Conservation (phyloP, 139 green algal genomes). For the Raphidocelis subcapitata region DNA sequence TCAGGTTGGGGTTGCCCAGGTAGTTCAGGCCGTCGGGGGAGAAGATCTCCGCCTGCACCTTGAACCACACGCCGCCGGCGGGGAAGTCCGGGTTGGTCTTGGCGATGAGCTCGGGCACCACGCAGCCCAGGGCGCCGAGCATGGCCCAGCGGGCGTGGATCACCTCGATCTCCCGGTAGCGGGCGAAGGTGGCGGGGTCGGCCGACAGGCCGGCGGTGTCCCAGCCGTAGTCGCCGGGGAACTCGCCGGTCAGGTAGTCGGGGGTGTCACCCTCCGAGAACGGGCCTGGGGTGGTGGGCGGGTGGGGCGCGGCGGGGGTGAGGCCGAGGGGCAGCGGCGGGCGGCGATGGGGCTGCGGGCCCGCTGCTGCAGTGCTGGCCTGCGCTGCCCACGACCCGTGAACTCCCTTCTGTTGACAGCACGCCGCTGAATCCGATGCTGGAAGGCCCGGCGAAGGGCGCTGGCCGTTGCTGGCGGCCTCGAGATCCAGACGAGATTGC, state of each 20-base stretch:
- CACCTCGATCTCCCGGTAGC: conserved; percentile 61
- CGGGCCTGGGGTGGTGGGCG: conserved; percentile 41
- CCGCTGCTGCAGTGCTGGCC: too few species aligned
- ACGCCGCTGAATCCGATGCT: too few species aligned
- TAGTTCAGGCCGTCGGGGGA: conserved; percentile 48
- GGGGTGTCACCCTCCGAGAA: conserved; percentile 74
- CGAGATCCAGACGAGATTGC: too few species aligned
- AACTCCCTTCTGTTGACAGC: too few species aligned
- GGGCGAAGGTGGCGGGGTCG: conserved; percentile 90
- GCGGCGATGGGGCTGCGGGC: too few species aligned
- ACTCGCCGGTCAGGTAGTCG: conserved; percentile 84
- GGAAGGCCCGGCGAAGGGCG: too few species aligned
- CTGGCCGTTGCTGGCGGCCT: too few species aligned
- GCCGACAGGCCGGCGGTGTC: conserved; percentile 91
- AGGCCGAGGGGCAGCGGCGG: too few species aligned
- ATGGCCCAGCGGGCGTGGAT: conserved; percentile 82
- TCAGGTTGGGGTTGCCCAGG: conserved; percentile 52
- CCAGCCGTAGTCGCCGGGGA: conserved; percentile 89
- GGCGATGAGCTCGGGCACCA: conserved; percentile 53
- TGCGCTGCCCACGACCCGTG: too few species aligned
- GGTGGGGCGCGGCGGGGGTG: neutral
- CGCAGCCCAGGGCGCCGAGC: conserved; percentile 60
- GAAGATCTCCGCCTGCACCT: conserved; percentile 73
- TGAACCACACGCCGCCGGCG: conserved; percentile 86
- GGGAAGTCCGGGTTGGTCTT: conserved; percentile 53